phyloP scores from a whole-genome alignment of 2,329 filamentous ascomycete species.

The Penicillium sp. region DNA sequence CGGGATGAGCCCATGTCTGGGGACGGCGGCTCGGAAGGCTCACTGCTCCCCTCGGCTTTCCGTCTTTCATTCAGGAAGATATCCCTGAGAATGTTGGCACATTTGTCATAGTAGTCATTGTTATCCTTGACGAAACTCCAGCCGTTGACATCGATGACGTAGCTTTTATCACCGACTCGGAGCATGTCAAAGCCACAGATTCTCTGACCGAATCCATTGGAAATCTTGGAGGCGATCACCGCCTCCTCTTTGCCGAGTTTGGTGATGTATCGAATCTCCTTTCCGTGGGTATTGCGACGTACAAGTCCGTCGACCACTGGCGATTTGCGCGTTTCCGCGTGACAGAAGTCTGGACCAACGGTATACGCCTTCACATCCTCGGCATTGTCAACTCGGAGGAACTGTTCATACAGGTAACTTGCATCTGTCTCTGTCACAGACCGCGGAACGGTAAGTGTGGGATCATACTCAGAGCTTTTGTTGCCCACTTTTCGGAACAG shows the following conservation, averaged over 20 bases:
- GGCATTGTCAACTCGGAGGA: conserved; percentile 92
- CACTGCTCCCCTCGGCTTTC: conserved; percentile 35
- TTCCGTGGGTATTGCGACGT: conserved; percentile 92
- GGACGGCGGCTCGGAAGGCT: conserved; percentile 37
- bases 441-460: conserved; percentile 72
- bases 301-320: conserved; percentile 96
- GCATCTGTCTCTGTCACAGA: conserved; percentile 77
- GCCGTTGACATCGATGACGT: conserved; percentile 97
- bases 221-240: conserved; percentile 85
- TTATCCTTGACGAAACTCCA: conserved; percentile 99
- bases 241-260: conserved; percentile 78
- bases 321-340: conserved; percentile 95
- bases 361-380: conserved; percentile 99
- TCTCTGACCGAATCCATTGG: conserved; percentile 86
- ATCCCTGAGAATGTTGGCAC: conserved; percentile 79
- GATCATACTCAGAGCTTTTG: conserved; percentile 94
- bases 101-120: conserved; percentile 95
- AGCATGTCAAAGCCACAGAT: conserved; percentile 96
- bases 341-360: conserved; percentile 88
- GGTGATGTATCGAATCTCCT: conserved; percentile 94
- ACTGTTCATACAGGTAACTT: conserved; percentile 97
- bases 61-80: conserved; percentile 81
- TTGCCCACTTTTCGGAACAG: conserved; percentile 98
- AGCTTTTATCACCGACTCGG: conserved; percentile 84
- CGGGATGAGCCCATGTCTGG: conserved; percentile 36